phyloP scores from a whole-genome alignment of 2,329 filamentous ascomycete species.

The Verticillium nubilum region DNA sequence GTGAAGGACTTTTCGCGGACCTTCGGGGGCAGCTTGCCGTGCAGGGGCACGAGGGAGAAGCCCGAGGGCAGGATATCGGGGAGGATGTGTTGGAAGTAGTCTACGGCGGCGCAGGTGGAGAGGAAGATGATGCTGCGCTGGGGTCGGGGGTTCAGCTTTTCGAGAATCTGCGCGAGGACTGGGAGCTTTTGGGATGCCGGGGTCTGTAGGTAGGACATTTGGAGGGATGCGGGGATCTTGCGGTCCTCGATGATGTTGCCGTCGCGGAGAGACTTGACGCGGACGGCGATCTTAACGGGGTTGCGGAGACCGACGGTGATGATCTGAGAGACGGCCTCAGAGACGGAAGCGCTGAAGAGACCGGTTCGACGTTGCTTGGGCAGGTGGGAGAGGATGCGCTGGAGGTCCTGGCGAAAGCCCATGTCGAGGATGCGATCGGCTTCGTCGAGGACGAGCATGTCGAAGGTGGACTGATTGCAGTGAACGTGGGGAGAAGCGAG shows the following conservation, averaged over 20 bases:
- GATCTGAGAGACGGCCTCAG: constrained; percentile 88
- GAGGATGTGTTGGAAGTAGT: constrained; percentile 84
- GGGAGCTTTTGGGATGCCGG: constrained; percentile 78
- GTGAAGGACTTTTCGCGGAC: constrained; percentile 85
- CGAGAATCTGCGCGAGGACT: constrained; percentile 64
- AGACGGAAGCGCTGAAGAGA: constrained; percentile 92
- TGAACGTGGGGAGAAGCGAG: constrained; percentile 83
- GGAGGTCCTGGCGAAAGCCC: constrained; percentile 87
- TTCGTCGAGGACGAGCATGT: constrained; percentile 89
- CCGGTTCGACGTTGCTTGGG: constrained; percentile 93
- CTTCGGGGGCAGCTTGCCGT: constrained; percentile 86
- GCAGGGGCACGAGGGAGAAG: constrained; percentile 72
- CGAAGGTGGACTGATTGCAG: constrained; percentile 82
- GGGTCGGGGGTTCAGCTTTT: constrained; percentile 64
- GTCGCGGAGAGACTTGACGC: constrained; percentile 67
- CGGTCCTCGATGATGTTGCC: constrained; percentile 70
- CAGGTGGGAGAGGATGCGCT: constrained; percentile 74
- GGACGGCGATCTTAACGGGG: constrained; percentile 90
- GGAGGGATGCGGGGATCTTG: constrained; percentile 84
- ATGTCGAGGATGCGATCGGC: constrained; percentile 89
- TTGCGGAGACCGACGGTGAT: constrained; percentile 89
- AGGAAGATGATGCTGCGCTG: constrained; percentile 88
- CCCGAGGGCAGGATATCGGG: constrained; percentile 63
- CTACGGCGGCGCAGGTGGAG: constrained; percentile 89
- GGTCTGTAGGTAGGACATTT: constrained; percentile 78